Evolutionary conservation across 2,329 filamentous ascomycete genomes (phyloP).

Genomic region (Aspergillus glaucus): DNA sequence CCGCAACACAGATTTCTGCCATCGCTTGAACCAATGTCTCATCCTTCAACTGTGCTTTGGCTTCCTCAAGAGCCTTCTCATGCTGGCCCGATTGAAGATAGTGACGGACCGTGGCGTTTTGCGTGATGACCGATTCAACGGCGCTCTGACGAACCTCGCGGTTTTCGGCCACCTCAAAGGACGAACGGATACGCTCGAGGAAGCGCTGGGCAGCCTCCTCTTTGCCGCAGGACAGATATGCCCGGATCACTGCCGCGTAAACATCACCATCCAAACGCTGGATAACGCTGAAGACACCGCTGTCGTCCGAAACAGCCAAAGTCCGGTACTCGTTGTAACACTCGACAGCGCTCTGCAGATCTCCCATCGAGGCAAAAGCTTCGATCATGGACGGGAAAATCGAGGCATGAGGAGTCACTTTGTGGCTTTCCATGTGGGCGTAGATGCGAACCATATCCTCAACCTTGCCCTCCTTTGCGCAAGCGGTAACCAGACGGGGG

Average conservation of each 20-base stretch:
- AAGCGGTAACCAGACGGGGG: conserved; percentile 76
- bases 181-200: conserved; percentile 67
- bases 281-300: conserved; percentile 60
- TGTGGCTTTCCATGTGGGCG: conserved; percentile 79
- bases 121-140: conserved; percentile 66
- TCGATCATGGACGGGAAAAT: conserved; percentile 92
- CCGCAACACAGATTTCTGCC: conserved; percentile 65
- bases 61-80: conserved; percentile 67
- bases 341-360: conserved; percentile 81
- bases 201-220: conserved; percentile 78
- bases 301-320: conserved; percentile 78
- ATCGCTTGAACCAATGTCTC: conserved; percentile 58
- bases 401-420: conserved; percentile 66
- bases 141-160: conserved; percentile 54
- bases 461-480: conserved; percentile 71
- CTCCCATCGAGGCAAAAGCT: conserved; percentile 76
- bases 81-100: conserved; percentile 66
- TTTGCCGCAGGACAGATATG: conserved; percentile 77
- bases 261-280: conserved; percentile 74
- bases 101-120: conserved; percentile 71
- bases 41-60: conserved; percentile 53
- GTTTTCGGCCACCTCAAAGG: conserved; percentile 41
- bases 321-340: conserved; percentile 93
- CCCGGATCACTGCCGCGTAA: conserved; percentile 85
- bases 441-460: conserved; percentile 88